Evolutionary conservation across 305 asterid species (phyloP).

Genomic region (Fraxinus floribunda): DNA sequence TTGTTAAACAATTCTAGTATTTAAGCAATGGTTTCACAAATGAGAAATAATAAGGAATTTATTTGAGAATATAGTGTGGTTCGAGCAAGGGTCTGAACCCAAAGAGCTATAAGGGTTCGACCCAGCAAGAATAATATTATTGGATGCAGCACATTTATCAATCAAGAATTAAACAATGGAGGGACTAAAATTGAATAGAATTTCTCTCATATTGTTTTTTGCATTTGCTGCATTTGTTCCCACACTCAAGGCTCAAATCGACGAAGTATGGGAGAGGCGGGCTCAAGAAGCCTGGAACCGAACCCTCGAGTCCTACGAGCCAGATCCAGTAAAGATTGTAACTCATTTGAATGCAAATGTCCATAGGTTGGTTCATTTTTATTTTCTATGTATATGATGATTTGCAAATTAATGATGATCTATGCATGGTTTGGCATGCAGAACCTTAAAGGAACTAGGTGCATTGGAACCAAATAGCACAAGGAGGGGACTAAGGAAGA

Average conservation of each 20-base stretch:
- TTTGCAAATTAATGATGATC: background rate
- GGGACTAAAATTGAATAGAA: background rate
- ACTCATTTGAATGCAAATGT: conserved; percentile 34
- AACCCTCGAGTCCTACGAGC: conserved; percentile 45
- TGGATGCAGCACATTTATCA: background rate
- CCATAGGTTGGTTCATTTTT: conserved; percentile 14
- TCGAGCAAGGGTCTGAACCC: conserved; percentile 11
- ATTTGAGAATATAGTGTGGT: background rate
- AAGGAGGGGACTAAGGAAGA: conserved; percentile 35
- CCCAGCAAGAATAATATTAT: conserved; percentile 21
- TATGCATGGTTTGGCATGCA: conserved; percentile 14
- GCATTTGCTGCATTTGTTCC: conserved; percentile 36
- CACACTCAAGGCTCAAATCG: conserved; percentile 27
- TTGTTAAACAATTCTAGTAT: conserved; percentile 7
- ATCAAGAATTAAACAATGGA: conserved; percentile 1
- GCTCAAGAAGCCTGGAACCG: conserved; percentile 46
- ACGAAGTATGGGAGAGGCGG: conserved; percentile 49
- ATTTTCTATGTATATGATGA: background rate
- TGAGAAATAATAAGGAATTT: background rate
- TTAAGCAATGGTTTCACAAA: background rate
- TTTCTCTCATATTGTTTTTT: conserved; percentile 24
- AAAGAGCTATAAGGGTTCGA: conserved; percentile 27
- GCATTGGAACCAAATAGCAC: conserved; percentile 30
- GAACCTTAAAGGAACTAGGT: conserved; percentile 33
- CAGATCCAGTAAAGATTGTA: conserved; percentile 41